Conservation (phyloP, 129 eudicot species). For the Pittosporum tobira region DNA sequence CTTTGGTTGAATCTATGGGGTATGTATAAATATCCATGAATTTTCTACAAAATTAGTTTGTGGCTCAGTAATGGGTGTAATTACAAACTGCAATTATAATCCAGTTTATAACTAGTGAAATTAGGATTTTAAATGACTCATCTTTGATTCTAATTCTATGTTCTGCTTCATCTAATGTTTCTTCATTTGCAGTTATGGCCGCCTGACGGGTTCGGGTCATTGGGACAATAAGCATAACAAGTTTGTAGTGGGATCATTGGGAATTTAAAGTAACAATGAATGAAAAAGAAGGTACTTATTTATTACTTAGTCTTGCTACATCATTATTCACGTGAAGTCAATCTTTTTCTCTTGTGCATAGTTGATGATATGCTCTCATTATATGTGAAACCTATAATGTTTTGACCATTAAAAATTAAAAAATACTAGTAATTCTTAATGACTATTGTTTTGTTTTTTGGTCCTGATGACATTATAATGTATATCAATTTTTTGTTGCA, state of each 20-base stretch:
- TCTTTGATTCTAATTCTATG: neutral
- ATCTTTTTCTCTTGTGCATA: neutral
- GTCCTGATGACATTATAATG: no score
- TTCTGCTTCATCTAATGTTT: conserved; percentile 1
- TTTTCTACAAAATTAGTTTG: neutral
- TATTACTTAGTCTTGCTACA: neutral
- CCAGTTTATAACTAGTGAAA: neutral
- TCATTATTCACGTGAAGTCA: neutral
- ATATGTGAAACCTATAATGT: neutral
- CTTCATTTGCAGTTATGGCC: conserved; percentile 66
- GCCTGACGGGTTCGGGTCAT: conserved; percentile 51
- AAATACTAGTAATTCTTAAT: neutral
- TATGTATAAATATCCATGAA: neutral
- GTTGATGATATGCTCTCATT: neutral
- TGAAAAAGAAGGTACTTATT: conserved; percentile 10
- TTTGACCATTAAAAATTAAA: neutral
- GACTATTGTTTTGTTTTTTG: neutral
- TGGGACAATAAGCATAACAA: conserved; percentile 24
- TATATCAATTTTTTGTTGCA: no score
- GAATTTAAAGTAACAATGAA: neutral
- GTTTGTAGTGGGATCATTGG: neutral
- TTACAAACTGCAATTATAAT: neutral
- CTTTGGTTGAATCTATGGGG: neutral
- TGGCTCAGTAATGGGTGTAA: neutral
- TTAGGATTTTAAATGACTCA: neutral